phyloP scores from a whole-genome alignment of 2,329 filamentous ascomycete genomes.

The Aaosphaeria pasadenensis region DNA sequence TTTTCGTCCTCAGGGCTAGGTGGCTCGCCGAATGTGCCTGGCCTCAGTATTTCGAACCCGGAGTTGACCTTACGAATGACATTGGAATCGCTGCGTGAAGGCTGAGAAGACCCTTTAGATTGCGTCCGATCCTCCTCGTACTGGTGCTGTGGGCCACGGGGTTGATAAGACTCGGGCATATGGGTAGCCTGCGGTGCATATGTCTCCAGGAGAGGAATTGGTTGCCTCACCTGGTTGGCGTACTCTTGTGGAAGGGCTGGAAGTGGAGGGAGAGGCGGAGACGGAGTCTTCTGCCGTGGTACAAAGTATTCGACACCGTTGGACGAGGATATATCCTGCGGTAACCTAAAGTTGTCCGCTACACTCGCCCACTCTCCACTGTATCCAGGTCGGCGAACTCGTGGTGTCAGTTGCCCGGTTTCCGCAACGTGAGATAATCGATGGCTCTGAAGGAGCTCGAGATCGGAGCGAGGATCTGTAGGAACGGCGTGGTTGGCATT shows the following conservation, averaged over 20 bases:
- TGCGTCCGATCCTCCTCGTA: constrained; percentile 8
- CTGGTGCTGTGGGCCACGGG: constrained; percentile 34
- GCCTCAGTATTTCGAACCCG: constrained; percentile 40
- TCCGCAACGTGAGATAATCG: constrained; percentile 50
- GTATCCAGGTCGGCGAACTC: constrained; percentile 35
- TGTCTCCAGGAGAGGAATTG: constrained; percentile 34
- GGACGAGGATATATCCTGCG: constrained; percentile 15
- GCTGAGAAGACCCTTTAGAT: constrained; percentile 10
- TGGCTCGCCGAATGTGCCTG: constrained; percentile 35
- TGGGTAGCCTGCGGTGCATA: constrained; percentile 32
- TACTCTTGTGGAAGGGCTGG: constrained; percentile 12
- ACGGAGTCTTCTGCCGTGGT: constrained; percentile 34
- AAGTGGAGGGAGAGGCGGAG: constrained; percentile 25
- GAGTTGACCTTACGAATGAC: constrained; percentile 42
- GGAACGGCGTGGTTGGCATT: constrained; percentile 14
- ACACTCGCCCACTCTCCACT: constrained; percentile 38
- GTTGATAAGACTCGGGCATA: constrained; percentile 35
- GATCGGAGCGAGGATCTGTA: constrained; percentile 32
- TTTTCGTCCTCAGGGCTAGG: constrained; percentile 24
- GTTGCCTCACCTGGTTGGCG: constrained; percentile 26
- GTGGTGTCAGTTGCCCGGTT: constrained; percentile 46
- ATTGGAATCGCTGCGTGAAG: constrained; percentile 27
- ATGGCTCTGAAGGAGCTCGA: constrained; percentile 44
- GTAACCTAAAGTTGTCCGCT: constrained; percentile 25
- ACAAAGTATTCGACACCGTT: constrained; percentile 39